Evolutionary conservation across 2,329 filamentous ascomycete genomes (phyloP).

Genomic region (Tothia fuscella): DNA sequence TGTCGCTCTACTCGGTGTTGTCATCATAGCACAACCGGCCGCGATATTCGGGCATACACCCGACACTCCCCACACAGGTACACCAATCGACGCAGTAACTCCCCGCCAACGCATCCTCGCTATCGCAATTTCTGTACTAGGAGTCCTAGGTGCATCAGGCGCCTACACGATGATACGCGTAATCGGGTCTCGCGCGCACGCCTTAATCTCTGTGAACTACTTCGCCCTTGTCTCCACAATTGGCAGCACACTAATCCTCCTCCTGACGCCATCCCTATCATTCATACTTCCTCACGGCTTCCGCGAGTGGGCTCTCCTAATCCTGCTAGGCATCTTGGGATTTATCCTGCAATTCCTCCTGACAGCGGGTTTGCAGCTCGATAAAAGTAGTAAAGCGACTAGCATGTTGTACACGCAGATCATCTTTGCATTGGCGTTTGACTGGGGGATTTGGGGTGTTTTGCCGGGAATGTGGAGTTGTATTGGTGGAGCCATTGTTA

Average conservation of each 20-base stretch:
- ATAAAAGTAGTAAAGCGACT: slow-evolving; percentile 8
- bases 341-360: slow-evolving; percentile 7
- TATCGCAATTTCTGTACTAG: slow-evolving; percentile 5
- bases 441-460: slow-evolving; percentile 9
- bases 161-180: slow-evolving; percentile 10
- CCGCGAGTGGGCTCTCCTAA: slow-evolving; percentile 2
- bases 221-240: slow-evolving; percentile 7
- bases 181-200: slow-evolving; percentile 6
- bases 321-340: slow-evolving; percentile 1
- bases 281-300: neutral
- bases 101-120: slow-evolving; percentile 6
- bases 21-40: slow-evolving; percentile 7
- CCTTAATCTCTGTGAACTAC: slow-evolving; percentile 9
- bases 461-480: slow-evolving; percentile 4
- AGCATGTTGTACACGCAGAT: slow-evolving; percentile 8
- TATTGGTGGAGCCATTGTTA: slow-evolving; percentile 8
- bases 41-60: slow-evolving; percentile 4
- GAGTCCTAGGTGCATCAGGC: slow-evolving; percentile 1
- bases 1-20: slow-evolving; percentile 6
- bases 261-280: slow-evolving; percentile 1
- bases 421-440: slow-evolving; percentile 6
- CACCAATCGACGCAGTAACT: slow-evolving; percentile 10
- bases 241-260: slow-evolving; percentile 4
- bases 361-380: slow-evolving; percentile 7
- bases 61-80: slow-evolving; percentile 3